A percentile compares a stretch with the other conserved stretches of the same genome.
Evolutionary conservation across 352 stramenopile genomes (phyloP).

Genomic region (Phytopythium delawarense): DNA sequence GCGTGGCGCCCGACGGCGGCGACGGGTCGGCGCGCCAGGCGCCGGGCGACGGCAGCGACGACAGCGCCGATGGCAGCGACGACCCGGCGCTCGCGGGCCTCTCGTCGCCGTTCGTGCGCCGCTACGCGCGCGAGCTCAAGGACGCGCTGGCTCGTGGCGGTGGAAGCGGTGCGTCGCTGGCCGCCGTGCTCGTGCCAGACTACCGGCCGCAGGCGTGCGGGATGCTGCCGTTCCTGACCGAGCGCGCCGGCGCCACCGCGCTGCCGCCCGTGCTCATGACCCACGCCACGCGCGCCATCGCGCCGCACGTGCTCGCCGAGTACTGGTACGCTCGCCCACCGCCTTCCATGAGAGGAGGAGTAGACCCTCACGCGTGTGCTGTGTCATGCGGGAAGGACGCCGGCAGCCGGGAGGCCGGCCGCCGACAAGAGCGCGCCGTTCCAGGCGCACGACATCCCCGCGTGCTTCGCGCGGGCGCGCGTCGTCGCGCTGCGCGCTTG

Average conservation of each 20-base stretch:
- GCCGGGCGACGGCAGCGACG: conserved; percentile 37
- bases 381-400: background rate
- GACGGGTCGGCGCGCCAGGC: conserved; percentile 18
- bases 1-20: conserved; percentile 3
- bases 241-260: conserved; percentile 39
- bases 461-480: conserved; percentile 48
- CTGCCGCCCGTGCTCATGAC: conserved; percentile 61
- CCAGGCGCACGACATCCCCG: conserved; percentile 50
- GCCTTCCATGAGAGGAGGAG: background rate
- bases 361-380: background rate
- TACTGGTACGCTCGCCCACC: conserved; percentile 41
- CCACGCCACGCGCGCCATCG: conserved; percentile 73
- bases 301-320: conserved; percentile 61
- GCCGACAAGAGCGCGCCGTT: conserved; percentile 40
- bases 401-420: too few species aligned
- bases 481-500: conserved; percentile 47
- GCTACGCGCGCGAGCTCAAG: conserved; percentile 60
- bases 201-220: conserved; percentile 66
- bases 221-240: conserved; percentile 68
- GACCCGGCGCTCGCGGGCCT: conserved; percentile 8
- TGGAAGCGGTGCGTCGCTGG: conserved; percentile 30
- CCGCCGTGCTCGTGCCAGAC: conserved; percentile 60
- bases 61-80: conserved; percentile 26
- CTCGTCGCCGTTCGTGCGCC: conserved; percentile 12
- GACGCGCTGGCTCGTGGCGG: conserved; percentile 40